phyloP scores from a whole-genome alignment of 1,139 yeast genomes.

The Debaryomycetaceae sp. region DNA sequence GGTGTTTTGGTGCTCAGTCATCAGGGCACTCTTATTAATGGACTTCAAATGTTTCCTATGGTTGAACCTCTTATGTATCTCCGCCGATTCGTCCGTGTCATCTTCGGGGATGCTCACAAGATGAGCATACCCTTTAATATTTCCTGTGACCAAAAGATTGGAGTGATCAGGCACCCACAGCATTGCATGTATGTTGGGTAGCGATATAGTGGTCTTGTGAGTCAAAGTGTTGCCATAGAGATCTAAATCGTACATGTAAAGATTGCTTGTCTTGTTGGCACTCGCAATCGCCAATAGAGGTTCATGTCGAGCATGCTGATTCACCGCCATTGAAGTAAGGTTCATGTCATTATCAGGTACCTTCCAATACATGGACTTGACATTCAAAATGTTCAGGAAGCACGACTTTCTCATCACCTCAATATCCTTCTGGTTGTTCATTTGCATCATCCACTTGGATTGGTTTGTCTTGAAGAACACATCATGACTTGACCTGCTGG shows the following conservation, averaged over 20 bases:
- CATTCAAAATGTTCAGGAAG: constrained; percentile 37
- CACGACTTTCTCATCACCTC: constrained; percentile 39
- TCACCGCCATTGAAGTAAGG: constrained; percentile 51
- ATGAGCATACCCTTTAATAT: constrained; percentile 66
- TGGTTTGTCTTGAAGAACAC: constrained; percentile 4
- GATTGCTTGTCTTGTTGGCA: constrained; percentile 51
- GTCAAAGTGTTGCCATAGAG: constrained; percentile 45
- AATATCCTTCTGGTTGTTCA: constrained; percentile 25
- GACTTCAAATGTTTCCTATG: constrained; percentile 57
- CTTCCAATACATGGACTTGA: constrained; percentile 67
- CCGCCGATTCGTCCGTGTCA: constrained; percentile 53
- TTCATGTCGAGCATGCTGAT: constrained; percentile 21
- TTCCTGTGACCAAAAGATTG: constrained; percentile 58
- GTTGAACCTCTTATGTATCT: constrained; percentile 69
- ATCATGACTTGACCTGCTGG: constrained; percentile 21
- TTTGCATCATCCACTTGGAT: constrained; percentile 24
- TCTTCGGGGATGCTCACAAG: constrained; percentile 58
- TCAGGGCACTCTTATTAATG: constrained; percentile 18
- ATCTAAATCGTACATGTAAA: constrained; percentile 62
- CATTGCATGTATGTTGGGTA: constrained; percentile 65
- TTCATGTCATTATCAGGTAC: constrained; percentile 58
- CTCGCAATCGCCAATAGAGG: constrained; percentile 61
- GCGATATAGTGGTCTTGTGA: constrained; percentile 70
- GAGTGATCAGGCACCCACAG: constrained; percentile 53
- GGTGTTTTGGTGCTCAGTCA: constrained; percentile 19